These are phyloP conservation scores for Verbena officinalis DNA, from an alignment of 257 asterid species.

Conservation along the genomic window DNA sequence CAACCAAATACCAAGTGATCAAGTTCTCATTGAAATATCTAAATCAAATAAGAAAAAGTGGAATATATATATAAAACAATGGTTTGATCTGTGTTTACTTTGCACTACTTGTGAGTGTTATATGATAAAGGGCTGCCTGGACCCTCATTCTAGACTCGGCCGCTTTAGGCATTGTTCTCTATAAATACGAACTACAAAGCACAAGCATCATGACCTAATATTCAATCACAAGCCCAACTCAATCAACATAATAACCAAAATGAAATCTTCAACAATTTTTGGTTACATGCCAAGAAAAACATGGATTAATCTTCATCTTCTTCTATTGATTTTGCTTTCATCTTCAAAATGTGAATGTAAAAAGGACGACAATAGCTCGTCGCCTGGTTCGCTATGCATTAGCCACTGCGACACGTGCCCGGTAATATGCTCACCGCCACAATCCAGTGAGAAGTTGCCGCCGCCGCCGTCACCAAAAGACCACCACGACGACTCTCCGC, in stretches of 20 bases:
- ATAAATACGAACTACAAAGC: conserved; percentile 8
- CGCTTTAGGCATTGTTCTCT: conserved; percentile 10
- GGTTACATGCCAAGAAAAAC: conserved; percentile 9
- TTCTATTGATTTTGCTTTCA: conserved; percentile 18
- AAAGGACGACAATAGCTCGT: not conserved
- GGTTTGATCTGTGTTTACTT: not conserved
- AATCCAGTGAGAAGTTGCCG: not conserved
- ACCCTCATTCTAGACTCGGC: conserved; percentile 16
- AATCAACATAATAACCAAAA: not conserved
- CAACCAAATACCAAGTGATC: too few species aligned
- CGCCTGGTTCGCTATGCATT: conserved; percentile 15
- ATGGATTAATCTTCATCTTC: not conserved
- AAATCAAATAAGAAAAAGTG: too few species aligned
- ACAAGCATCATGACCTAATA: conserved; percentile 6
- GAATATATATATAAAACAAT: too few species aligned
- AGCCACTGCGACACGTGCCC: conserved; percentile 37
- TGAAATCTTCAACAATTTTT: conserved; percentile 19
- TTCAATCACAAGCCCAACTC: conserved; percentile 1
- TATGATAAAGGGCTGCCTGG: not conserved
- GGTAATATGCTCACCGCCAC: conserved; percentile 30
- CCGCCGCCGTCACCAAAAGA: not conserved
- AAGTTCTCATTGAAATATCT: too few species aligned
- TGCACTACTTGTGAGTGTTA: not conserved
- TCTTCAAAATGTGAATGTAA: conserved; percentile 23
- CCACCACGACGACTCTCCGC: conserved; percentile 27